Conservation (phyloP, 2,329 filamentous ascomycete genomes). For the Pseudogymnoascus sp. region DNA sequence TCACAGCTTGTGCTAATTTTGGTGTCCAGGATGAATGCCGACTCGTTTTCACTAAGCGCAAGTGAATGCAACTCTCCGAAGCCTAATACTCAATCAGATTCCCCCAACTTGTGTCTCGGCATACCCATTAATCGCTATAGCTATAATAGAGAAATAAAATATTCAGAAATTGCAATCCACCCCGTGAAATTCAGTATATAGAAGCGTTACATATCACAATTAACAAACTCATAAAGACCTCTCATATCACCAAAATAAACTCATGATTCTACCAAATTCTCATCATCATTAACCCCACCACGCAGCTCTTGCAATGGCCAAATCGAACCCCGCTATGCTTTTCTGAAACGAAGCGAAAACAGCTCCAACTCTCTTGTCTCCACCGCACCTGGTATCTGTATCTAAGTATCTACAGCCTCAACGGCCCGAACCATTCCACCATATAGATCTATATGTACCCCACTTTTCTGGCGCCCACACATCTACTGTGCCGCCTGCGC, state of each 20-base stretch:
- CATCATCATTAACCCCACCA: neutral
- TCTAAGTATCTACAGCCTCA: conserved; percentile 6
- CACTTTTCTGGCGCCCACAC: neutral
- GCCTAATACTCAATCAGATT: neutral
- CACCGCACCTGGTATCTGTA: neutral
- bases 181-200: neutral
- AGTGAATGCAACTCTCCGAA: neutral
- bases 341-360: conserved; percentile 5
- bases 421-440: neutral
- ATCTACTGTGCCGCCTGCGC: conserved; percentile 1
- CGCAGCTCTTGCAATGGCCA: conserved; percentile 8
- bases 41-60: neutral
- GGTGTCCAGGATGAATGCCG: neutral
- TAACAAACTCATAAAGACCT: neutral
- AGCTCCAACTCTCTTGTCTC: neutral
- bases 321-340: conserved; percentile 2
- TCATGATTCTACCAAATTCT: neutral
- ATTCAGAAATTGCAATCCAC: neutral
- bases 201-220: neutral
- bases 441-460: conserved; percentile 2
- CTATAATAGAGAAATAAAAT: conserved; percentile 7
- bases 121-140: neutral
- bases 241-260: neutral
- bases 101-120: neutral
- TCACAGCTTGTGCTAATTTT: neutral